Evolutionary conservation across 495 filamentous ascomycete genomes (phyloP), one percentile per base, ranked within the genome.

Genomic region (Gamarada debralockiae): DNA sequence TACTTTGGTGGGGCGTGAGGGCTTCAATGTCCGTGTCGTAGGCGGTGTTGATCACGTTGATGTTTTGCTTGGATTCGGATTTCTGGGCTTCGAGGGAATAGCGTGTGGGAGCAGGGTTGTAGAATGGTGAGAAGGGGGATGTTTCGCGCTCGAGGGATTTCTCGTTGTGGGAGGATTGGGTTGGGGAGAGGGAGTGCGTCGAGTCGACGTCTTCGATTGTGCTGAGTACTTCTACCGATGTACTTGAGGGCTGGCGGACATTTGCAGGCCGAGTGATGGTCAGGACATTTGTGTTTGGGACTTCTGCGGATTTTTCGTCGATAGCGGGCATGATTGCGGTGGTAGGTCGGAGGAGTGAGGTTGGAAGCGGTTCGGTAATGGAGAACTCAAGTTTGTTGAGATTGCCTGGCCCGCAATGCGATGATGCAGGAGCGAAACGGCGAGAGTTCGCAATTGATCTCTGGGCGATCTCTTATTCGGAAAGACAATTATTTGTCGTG

Each of bases 121-220:
- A 83, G 70, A 83, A 84, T 15, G 81, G 77, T 0, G 78, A 82
- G 60, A 65, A 81, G 15, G 80, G 80, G 2, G 41, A 47, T 24
- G 24, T 29, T 27, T 40, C 37, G 10, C 17, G 50, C 7, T 50
- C 20, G 20, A 25, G 21, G 22, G 43, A 46, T 15, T 50, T 50
- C 31, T 41, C 48, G 48, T 24, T 18, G 48, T 21, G 46, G 13
- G 46, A 15, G 15, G 17, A 9, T 20, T 10, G 7, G 6, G 42
- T 45, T 3, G 41, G 41, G 7, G 53, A 48, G n/a, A 61, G 29
- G 37, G 42, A 38, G 17, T 47, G 53, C 18, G 43, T 37, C 12
- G 58, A 61, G 31, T 61, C 58, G 45, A 56, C 37, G 27, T 61
- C 58, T 42, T 57, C 41, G 23, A 56, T 57, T 8, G 58, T 57